Evolutionary conservation across 2,329 filamentous ascomycete genomes (phyloP), one percentile per base, ranked within the genome.

Genomic region (Curvularia sp.): DNA sequence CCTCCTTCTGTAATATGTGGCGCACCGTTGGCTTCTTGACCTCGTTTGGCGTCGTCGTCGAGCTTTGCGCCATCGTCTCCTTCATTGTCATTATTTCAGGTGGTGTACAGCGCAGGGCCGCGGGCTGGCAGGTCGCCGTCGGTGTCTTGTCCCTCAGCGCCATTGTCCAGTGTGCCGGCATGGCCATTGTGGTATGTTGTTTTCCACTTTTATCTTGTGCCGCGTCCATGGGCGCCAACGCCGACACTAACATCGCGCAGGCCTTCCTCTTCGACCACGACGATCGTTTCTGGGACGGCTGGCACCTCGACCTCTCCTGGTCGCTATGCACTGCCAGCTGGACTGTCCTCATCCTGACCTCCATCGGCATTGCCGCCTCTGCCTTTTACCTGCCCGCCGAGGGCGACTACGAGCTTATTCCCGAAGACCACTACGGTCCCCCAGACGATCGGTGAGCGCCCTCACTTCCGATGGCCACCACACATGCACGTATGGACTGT

Each of bases 1-100:
- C 89, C 67, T 84, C 87, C 71, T 97, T 98, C 79, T 98, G 95
- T 82, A 90, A 88, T 69, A 90, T 96, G 84, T 99, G 94, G 94
- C 86, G 91, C 58, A 92, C 88, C 25, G 88, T 92, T 34, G 93
- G 91, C 23, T 98, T 97, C 78, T 79, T 97, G 64, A 92, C 96
- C 80, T 91, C 89, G 51, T 91, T 97, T 68, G 86, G 90, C 7
- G 86, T 92, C 36, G 87, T 97, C n/a, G 75, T 95, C 38, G 89
- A 96, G 77, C 84, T 95, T 39, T 92, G 90, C 54, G 88, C 88
- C 6, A 78, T 96, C n/a, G 88, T 96, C 27, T 86, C 88, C 18
- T 97, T 94, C 77, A 72, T 89, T 28, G 86, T 96, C 49, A 87
- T 96, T 46, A 80, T 97, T 65, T 80, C 84, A 1, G 93, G 93